These are phyloP conservation scores for Claviceps purpurea DNA, from an alignment of 2,329 filamentous ascomycete genomes.

Conservation along the genomic window DNA sequence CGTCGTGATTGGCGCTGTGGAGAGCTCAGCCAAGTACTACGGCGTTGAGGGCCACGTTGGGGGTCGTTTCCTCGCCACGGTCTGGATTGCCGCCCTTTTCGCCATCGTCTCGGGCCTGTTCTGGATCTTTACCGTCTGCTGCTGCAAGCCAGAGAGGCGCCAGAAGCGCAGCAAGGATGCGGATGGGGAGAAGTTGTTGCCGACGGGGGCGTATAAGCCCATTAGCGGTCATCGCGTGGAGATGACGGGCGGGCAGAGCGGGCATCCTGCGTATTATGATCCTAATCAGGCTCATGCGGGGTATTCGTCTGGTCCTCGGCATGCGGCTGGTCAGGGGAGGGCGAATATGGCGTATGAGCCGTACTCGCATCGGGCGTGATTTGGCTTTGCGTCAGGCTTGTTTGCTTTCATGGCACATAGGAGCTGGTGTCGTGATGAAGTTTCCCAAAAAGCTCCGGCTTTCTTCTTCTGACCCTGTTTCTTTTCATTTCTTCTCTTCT, in stretches of 20 bases:
- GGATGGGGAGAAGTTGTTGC: constrained; percentile 39
- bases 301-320: constrained; percentile 17
- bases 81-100: constrained; percentile 73
- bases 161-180: constrained; percentile 16
- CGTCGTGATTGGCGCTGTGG: constrained; percentile 44
- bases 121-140: constrained; percentile 88
- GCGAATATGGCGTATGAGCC: constrained; percentile 50
- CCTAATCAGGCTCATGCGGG: constrained; percentile 12
- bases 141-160: constrained; percentile 50
- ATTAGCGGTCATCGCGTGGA: constrained; percentile 19
- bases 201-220: constrained; percentile 25
- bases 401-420: too few species aligned
- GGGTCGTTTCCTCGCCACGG: constrained; percentile 52
- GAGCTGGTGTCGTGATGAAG: too few species aligned
- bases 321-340: constrained; percentile 28
- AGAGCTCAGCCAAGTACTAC: constrained; percentile 52
- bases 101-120: constrained; percentile 65
- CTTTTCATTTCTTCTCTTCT: background rate
- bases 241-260: constrained; percentile 17
- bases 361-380: constrained; percentile 43
- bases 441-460: too few species aligned
- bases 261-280: constrained; percentile 19
- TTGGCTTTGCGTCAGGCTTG: background rate
- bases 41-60: constrained; percentile 56
- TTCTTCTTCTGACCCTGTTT: too few species aligned